phyloP scores from a whole-genome alignment of 768 basidiomycete genomes.

The Neoboletus magnificus region DNA sequence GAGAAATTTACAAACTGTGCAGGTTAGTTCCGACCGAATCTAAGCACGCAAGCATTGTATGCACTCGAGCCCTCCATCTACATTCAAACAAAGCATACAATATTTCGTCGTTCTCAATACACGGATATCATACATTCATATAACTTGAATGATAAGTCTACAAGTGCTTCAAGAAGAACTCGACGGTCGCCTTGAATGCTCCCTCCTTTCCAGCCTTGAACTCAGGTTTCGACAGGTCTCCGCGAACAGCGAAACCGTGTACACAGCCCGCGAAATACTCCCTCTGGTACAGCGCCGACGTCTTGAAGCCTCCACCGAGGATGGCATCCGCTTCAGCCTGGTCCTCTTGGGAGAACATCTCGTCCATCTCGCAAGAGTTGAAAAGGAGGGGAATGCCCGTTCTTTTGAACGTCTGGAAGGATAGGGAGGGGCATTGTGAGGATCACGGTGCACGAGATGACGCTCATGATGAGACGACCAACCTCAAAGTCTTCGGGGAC shows the following conservation, averaged over 20 bases:
- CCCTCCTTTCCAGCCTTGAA: slow-evolving; percentile 64
- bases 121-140: neutral
- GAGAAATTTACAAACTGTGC: too few species aligned
- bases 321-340: slow-evolving; percentile 48
- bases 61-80: neutral
- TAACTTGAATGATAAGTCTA: slow-evolving; percentile 1
- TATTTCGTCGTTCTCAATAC: neutral
- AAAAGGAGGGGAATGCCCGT: slow-evolving; percentile 60
- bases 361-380: slow-evolving; percentile 59
- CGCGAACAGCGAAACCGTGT: slow-evolving; percentile 58
- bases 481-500: slow-evolving; percentile 55
- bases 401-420: slow-evolving; percentile 44
- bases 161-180: slow-evolving; percentile 45
- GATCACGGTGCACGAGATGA: neutral
- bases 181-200: slow-evolving; percentile 45
- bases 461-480: neutral
- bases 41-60: too few species aligned
- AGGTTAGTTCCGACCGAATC: neutral
- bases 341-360: slow-evolving; percentile 45
- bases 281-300: slow-evolving; percentile 37
- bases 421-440: neutral
- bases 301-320: slow-evolving; percentile 44
- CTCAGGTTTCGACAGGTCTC: slow-evolving; percentile 44
- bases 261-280: slow-evolving; percentile 35
- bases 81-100: neutral